These are phyloP conservation scores for Mortierella sp. DNA, from an alignment of 371 early-diverging fungal genomes.

Conservation along the genomic window DNA sequence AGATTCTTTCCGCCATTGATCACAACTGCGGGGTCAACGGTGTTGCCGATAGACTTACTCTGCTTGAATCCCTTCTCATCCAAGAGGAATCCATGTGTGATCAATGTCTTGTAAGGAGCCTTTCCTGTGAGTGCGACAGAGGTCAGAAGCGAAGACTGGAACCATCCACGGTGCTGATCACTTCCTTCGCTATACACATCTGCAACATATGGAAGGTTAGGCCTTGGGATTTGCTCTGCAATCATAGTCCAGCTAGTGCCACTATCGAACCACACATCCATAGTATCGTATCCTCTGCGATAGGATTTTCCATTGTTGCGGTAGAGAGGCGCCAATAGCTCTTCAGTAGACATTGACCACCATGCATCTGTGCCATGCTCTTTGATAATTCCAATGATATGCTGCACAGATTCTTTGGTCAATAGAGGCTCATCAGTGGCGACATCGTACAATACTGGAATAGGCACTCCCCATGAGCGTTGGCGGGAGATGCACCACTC, in stretches of 20 bases:
- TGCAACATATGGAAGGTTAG: slow-evolving; percentile 63
- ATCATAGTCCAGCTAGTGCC: slow-evolving; percentile 90
- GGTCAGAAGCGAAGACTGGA: slow-evolving; percentile 93
- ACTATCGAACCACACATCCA: slow-evolving; percentile 97
- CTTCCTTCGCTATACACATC: slow-evolving; percentile 95
- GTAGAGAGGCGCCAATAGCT: slow-evolving; percentile 77
- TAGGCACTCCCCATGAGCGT: slow-evolving; percentile 89
- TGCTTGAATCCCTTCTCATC: slow-evolving; percentile 94
- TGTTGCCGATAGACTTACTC: slow-evolving; percentile 95
- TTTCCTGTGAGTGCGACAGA: slow-evolving; percentile 82
- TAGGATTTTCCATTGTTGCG: slow-evolving; percentile 60
- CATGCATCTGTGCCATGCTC: slow-evolving; percentile 79
- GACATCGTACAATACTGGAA: slow-evolving; percentile 85
- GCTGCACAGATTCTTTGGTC: slow-evolving; percentile 70
- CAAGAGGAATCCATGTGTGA: slow-evolving; percentile 94
- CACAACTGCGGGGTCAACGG: slow-evolving; percentile 78
- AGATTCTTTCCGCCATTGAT: slow-evolving; percentile 79
- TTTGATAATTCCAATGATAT: slow-evolving; percentile 72
- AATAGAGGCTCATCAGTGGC: slow-evolving; percentile 73
- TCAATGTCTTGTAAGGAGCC: slow-evolving; percentile 84
- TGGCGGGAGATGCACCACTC: slow-evolving; percentile 95
- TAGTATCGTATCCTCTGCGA: slow-evolving; percentile 81
- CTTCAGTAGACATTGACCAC: slow-evolving; percentile 81
- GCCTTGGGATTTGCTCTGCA: slow-evolving; percentile 53
- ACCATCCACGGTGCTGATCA: slow-evolving; percentile 98